Evolutionary conservation across 805 yeast genomes (phyloP), one percentile per base, ranked within the genome.

Genomic region (Starmerella tilneyi): DNA sequence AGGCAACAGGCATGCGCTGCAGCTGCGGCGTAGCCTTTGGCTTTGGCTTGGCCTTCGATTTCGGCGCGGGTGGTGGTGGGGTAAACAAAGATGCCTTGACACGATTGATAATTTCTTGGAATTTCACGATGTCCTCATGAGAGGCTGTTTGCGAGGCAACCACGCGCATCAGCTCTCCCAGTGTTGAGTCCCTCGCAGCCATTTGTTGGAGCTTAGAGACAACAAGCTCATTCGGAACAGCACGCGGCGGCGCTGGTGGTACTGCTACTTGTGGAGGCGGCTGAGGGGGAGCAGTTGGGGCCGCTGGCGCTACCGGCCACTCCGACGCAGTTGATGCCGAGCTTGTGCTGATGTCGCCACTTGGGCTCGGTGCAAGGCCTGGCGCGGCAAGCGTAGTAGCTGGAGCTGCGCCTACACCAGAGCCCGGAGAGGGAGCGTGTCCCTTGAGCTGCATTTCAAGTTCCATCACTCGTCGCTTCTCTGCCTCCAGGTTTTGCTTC

Each of bases 71-170:
- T 9, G 41, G 34, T 3, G 45, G 45, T 41, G 45, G 48, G 27
- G 50, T 9, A 17, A 43, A 36, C 3, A 52, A 36, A 1, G 48
- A 49, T 0, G 50, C 76, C 50, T 81, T 72, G 0, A 96, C 96
- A 44, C 77, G 69, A 48, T 76, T 78, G 46, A 89, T 85, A 55
- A 82, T 83, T 17, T 73, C 78, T 61, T 88, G 94, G 60, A 89
- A 89, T 37, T 75, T 78, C 20, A 74, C 66, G 15, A 89, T 81
- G 60, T 85, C 89, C 6, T 72, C 78, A 5, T 75, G 73, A 0
- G 77, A 61, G 0, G 96, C 95, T 20, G 69, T 71, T 4, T 94
- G 94, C 45, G 80, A 73, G 0, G 97, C 96, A 2, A 89, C 96
- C 5, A 72, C 73, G 50, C 79, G 78, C 96, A 89, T 86, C 43